Conservation (phyloP, 805 yeast genomes). For the Cyberlindnera suaveolens region DNA sequence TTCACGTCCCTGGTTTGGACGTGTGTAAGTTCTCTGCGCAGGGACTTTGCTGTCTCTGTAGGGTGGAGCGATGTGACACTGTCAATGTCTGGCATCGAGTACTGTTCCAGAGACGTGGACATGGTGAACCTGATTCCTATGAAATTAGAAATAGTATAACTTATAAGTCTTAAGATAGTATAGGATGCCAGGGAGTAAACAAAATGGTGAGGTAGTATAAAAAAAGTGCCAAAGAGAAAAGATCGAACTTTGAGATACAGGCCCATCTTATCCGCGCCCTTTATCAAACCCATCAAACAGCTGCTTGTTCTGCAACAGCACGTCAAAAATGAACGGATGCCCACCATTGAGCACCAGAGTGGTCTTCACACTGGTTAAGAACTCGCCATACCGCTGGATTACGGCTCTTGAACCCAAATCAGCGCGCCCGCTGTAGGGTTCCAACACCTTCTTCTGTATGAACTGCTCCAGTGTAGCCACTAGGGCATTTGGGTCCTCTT, state of each 20-base stretch:
- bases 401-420: conserved; percentile 15
- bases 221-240: too few species aligned
- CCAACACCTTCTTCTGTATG: conserved; percentile 27
- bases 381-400: conserved; percentile 27
- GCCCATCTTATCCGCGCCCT: neutral
- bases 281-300: conserved; percentile 35
- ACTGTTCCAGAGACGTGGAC: conserved; percentile 6
- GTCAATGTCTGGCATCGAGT: conserved; percentile 14
- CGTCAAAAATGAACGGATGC: conserved; percentile 51
- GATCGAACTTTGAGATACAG: too few species aligned
- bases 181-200: too few species aligned
- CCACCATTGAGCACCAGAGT: conserved; percentile 51
- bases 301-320: conserved; percentile 41
- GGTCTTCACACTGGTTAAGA: conserved; percentile 35
- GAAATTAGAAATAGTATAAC: neutral
- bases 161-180: too few species aligned
- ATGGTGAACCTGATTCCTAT: neutral
- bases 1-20: conserved; percentile 5
- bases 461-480: conserved; percentile 33
- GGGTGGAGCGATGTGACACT: conserved; percentile 1
- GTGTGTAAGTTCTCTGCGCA: conserved; percentile 4
- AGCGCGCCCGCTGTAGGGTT: conserved; percentile 11
- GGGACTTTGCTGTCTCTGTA: conserved; percentile 5
- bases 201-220: too few species aligned
- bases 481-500: conserved; percentile 31